Conservation (phyloP, 176 grass and related monocot species). For the Oryza nivara region DNA sequence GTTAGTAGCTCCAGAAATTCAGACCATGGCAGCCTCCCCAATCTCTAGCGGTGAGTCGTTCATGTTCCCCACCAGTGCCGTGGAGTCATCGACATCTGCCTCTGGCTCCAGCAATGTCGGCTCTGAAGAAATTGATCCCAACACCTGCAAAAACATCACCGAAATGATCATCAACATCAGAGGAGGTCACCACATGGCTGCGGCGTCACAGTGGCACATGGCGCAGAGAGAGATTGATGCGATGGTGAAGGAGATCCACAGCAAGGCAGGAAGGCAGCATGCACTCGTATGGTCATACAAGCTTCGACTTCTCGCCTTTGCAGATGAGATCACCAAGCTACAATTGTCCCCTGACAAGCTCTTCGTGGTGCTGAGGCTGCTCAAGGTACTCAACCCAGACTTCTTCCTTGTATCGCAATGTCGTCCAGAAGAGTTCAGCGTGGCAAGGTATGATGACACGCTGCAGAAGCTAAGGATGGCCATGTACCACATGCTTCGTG, state of each 20-base stretch:
- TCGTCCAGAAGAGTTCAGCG: neutral
- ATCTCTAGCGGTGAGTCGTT: neutral
- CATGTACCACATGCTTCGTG: neutral
- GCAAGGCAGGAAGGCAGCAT: neutral
- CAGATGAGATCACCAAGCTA: neutral
- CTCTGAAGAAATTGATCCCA: neutral
- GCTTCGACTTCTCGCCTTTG: neutral
- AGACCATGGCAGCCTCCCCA: neutral
- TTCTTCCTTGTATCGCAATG: neutral
- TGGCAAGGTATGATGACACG: neutral
- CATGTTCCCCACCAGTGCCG: neutral
- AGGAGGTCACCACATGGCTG: neutral
- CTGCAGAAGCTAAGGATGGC: constrained; percentile 1
- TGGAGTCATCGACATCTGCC: neutral
- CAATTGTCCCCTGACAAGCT: neutral
- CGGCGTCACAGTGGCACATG: neutral
- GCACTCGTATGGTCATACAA: neutral
- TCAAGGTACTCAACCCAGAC: neutral
- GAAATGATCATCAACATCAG: neutral
- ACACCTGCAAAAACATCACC: neutral
- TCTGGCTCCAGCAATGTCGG: neutral
- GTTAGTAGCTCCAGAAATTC: neutral
- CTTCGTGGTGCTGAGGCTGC: neutral
- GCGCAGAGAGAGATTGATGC: neutral
- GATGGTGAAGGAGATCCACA: neutral